phyloP scores from a whole-genome alignment of 2,329 filamentous ascomycete genomes.

The Aspergillus flavus region DNA sequence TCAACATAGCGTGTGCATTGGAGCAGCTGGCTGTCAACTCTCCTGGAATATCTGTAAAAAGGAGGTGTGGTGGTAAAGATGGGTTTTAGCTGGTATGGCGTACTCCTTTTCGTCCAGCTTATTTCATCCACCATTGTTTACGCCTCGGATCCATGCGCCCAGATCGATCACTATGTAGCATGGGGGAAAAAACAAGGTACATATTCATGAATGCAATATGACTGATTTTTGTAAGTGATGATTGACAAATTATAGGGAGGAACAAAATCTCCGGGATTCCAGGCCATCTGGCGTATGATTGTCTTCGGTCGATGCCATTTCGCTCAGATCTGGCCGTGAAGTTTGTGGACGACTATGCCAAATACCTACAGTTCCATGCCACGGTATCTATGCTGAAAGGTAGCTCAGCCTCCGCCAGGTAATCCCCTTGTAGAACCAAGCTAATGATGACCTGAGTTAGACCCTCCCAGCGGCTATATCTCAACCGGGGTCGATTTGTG shows the following conservation, averaged over 20 bases:
- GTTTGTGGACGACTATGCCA: constrained; percentile 29
- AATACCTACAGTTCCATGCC: constrained; percentile 53
- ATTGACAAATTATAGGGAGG: neutral
- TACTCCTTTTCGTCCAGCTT: no score
- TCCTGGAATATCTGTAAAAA: no score
- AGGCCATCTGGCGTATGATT: constrained; percentile 23
- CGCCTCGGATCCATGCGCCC: neutral
- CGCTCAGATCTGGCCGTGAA: constrained; percentile 25
- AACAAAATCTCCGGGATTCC: neutral
- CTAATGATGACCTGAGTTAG: constrained; percentile 12
- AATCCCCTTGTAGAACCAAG: neutral
- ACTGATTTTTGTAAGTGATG: neutral
- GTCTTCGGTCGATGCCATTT: constrained; percentile 34
- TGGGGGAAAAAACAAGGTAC: neutral
- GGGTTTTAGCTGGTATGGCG: neutral
- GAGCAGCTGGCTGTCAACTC: no score
- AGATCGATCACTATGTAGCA: neutral
- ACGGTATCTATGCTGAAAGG: constrained; percentile 52
- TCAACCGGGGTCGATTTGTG: constrained; percentile 54
- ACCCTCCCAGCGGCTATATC: constrained; percentile 56
- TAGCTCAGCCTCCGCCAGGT: neutral
- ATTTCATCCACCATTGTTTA: neutral
- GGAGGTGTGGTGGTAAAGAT: neutral
- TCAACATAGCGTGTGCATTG: no score
- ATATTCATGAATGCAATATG: accelerated